These are phyloP conservation scores for Boletus semigastroideus DNA, from an alignment of 1,284 basidiomycete species.

Conservation along the genomic window DNA sequence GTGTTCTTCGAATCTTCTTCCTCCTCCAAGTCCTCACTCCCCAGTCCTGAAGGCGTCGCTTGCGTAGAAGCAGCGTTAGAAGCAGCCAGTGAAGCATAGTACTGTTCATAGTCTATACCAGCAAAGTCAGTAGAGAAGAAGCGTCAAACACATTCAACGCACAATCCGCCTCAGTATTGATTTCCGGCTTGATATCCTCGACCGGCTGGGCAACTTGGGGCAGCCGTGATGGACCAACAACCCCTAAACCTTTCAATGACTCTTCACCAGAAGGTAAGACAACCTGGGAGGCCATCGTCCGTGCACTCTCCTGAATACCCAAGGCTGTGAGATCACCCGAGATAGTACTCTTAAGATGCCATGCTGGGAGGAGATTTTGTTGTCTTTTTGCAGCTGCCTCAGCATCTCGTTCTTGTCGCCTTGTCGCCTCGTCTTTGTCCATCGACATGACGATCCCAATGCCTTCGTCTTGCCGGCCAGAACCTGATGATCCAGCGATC, in stretches of 20 bases:
- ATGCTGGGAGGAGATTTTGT: conserved; percentile 90
- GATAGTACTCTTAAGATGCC: conserved; percentile 95
- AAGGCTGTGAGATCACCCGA: conserved; percentile 88
- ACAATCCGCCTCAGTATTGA: conserved; percentile 65
- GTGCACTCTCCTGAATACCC: conserved; percentile 67
- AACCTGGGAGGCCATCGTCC: conserved; percentile 39
- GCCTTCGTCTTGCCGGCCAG: conserved; percentile 63
- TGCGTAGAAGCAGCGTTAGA: conserved; percentile 56
- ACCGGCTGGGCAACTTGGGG: conserved; percentile 30
- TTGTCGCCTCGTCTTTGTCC: conserved; percentile 77
- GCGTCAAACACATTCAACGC: conserved; percentile 27
- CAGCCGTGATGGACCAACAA: conserved; percentile 42
- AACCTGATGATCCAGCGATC: conserved; percentile 66
- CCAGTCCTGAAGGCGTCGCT: conserved; percentile 54
- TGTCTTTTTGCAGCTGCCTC: conserved; percentile 76
- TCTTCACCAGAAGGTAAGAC: conserved; percentile 59
- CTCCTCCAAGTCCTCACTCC: conserved; percentile 54
- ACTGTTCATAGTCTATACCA: conserved; percentile 68
- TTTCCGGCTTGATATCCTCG: conserved; percentile 54
- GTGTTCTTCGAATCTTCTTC: conserved; percentile 69
- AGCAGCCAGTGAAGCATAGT: conserved; percentile 72
- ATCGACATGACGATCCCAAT: conserved; percentile 79
- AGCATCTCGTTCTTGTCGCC: conserved; percentile 63
- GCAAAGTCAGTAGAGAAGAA: background rate
- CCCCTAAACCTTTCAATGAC: conserved; percentile 63